Base-by-base conservation (phyloP, 2,329 filamentous ascomycete species). In the Cladosporium sp. region DNA sequence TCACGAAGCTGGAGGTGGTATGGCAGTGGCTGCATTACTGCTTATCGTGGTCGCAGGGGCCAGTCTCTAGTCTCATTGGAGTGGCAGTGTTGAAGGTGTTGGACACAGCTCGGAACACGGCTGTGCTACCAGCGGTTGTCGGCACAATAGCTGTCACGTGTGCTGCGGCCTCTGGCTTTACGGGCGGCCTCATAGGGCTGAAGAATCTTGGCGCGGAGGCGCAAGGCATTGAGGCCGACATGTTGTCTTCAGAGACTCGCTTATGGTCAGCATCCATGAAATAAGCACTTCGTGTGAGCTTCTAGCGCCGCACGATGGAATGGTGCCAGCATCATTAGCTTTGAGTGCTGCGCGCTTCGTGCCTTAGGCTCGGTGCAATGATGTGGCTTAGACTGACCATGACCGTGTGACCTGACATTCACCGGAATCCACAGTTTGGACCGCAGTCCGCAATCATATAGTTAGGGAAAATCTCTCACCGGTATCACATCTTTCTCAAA, bases 131-230 rank as follows among this genome's bases (percentile, higher is more conserved):
- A 30, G 21, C 54, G 54, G 54, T 10, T 34, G 30, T 14, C 32
- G 32, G 54, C 54, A 25, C 32, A 32, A 57, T 23, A 23, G 10
- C n/a, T 16, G 32, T 39, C 54, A 57, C 54, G 32, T 57, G 54
- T 14, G 21, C 11, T 8, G 32, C 21, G n/a, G 23, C 23, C 21
- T 23, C 23, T 21, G 28, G 6, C 34, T 39, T 57, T 23, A 8
- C n/a, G 14, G 21, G 54, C 54, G 21, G 54, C 30, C 48, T 18
- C n/a, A 57, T 57, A 57, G 54, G 54, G 54, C 54, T 39, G 54
- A 57, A 39, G 54, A 23, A 32, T 4, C 54, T 57, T 57, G 54
- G 54, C 30, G 26, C 26, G 14, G 25, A 53, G 23, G 25, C 48
- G 14, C 25, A 18, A 53, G 48, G 13, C 13, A 23, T 53, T 53